Percentiles rank a stretch among this genome's conserved stretches.
phyloP scores from a whole-genome alignment of 805 yeast species.

The Zygotorulaspora sp. region DNA sequence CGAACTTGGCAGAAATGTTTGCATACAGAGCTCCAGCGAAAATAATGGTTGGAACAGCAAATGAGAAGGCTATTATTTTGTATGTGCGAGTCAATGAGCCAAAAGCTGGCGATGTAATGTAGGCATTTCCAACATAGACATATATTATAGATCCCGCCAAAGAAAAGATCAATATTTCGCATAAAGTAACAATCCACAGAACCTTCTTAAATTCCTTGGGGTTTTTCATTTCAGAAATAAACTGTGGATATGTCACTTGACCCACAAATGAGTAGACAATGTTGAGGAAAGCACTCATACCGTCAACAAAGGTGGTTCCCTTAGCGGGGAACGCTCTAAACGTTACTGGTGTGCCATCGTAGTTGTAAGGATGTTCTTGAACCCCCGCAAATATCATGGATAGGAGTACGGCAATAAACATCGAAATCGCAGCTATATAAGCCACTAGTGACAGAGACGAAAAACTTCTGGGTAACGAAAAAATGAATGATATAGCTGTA shows the following conservation, averaged over 20 bases:
- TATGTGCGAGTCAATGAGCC: conserved; percentile 46
- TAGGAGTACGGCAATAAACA: conserved; percentile 52
- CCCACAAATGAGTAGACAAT: conserved; percentile 62
- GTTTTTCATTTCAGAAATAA: conserved; percentile 54
- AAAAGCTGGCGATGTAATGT: conserved; percentile 56
- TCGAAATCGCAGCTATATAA: conserved; percentile 50
- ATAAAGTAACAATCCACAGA: conserved; percentile 45
- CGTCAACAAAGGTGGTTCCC: conserved; percentile 51
- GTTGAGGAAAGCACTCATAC: conserved; percentile 53
- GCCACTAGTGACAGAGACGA: conserved; percentile 49
- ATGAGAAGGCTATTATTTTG: conserved; percentile 54
- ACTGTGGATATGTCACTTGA: conserved; percentile 59
- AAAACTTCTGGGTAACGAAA: conserved; percentile 55
- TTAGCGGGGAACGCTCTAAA: conserved; percentile 47
- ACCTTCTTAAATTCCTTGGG: conserved; percentile 58
- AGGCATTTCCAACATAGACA: conserved; percentile 52
- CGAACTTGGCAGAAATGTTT: conserved; percentile 50
- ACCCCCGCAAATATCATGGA: conserved; percentile 52
- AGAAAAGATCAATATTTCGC: conserved; percentile 47
- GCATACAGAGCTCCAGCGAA: conserved; percentile 54
- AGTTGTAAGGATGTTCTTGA: conserved; percentile 46
- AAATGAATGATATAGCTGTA: conserved; percentile 45
- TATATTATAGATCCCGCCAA: conserved; percentile 56
- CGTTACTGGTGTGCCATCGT: conserved; percentile 38
- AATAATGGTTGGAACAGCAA: conserved; percentile 55